Evolutionary conservation across 2,329 filamentous ascomycete species (phyloP), one percentile per base, ranked within the genome.

Genomic region (Pseudogymnoascus sp.): DNA sequence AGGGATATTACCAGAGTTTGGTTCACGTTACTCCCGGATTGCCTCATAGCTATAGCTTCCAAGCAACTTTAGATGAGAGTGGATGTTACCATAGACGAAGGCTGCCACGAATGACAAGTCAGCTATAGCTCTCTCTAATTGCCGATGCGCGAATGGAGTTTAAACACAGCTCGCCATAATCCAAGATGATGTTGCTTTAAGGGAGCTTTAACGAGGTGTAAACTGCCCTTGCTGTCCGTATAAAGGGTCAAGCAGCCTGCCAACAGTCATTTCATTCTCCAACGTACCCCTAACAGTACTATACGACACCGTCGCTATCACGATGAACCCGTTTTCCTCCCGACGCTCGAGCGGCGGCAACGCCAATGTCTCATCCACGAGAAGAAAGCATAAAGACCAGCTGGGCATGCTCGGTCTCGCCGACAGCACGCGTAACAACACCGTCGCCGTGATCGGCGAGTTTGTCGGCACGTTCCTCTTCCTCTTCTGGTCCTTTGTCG

Each of bases 401-500:
- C 28, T 57, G 16, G 51, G 51, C 51, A 57, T 57, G 28, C 51
- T 57, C 8, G 51, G 51, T 71, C 64, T 66, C 28, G 69, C 67
- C 16, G 60, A 36, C 14, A 65, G 10, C 39, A 65, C 67, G 61
- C 76, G 79, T 21, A 78, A 79, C 62, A 79, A 82, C 68, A 66
- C 79, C 54, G 75, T 83, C 45, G 80, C 79, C 31, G 73, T 77
- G 13, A 62, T 79, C 8, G 79, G 79, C 19, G 82, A 84, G 70
- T 81, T 83, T 23, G 74, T 81, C 11, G 82, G 82, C 31, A 84
- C 81, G 0, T 79, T 80, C 41, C 64, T 74, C 62, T 74, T 73
- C 61, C 64, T 73, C 62, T 67, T 71, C 64, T 65, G 76, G 69
- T 14, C 69, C 36, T 64, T 73, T 54, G 64, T 69, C 48, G 61